phyloP scores from a whole-genome alignment of 139 green algal species.

The Zygnema circumcarinatum region DNA sequence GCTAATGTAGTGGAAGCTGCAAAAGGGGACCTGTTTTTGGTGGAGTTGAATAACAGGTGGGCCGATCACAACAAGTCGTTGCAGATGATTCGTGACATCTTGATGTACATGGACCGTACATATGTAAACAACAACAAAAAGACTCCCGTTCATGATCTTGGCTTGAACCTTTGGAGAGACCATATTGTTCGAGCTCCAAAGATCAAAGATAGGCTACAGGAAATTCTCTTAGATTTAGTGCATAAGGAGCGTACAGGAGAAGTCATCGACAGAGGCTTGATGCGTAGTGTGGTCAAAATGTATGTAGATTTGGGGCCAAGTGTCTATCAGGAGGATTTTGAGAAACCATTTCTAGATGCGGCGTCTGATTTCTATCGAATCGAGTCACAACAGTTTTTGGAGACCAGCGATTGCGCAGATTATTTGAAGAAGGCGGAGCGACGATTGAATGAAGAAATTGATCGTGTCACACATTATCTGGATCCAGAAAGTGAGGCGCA shows the following conservation, averaged over 20 bases:
- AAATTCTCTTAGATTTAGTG: slow-evolving; percentile 78
- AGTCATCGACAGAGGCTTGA: slow-evolving; percentile 80
- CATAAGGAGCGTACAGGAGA: slow-evolving; percentile 84
- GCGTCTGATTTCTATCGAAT: slow-evolving; percentile 87
- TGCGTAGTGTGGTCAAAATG: slow-evolving; percentile 88
- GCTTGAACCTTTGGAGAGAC: slow-evolving; percentile 91
- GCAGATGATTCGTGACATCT: slow-evolving; percentile 96
- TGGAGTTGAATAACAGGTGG: slow-evolving; percentile 86
- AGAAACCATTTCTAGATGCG: slow-evolving; percentile 83
- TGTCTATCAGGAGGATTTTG: slow-evolving; percentile 89
- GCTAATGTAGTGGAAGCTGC: slow-evolving; percentile 74
- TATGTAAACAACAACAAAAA: slow-evolving; percentile 90
- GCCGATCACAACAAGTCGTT: slow-evolving; percentile 92
- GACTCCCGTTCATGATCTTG: slow-evolving; percentile 87
- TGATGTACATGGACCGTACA: slow-evolving; percentile 99
- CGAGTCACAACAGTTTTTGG: slow-evolving; percentile 83
- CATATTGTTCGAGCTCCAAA: slow-evolving; percentile 77
- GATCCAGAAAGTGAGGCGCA: slow-evolving; percentile 76
- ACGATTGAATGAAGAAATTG: slow-evolving; percentile 87
- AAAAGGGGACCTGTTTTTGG: slow-evolving; percentile 83
- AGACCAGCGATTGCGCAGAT: slow-evolving; percentile 79
- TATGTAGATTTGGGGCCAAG: slow-evolving; percentile 84
- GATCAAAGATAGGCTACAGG: slow-evolving; percentile 78
- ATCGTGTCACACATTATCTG: slow-evolving; percentile 85
- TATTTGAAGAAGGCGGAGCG: slow-evolving; percentile 86